phyloP scores from a whole-genome alignment of 2,329 filamentous ascomycete species.

The Aureobasidium sp. region DNA sequence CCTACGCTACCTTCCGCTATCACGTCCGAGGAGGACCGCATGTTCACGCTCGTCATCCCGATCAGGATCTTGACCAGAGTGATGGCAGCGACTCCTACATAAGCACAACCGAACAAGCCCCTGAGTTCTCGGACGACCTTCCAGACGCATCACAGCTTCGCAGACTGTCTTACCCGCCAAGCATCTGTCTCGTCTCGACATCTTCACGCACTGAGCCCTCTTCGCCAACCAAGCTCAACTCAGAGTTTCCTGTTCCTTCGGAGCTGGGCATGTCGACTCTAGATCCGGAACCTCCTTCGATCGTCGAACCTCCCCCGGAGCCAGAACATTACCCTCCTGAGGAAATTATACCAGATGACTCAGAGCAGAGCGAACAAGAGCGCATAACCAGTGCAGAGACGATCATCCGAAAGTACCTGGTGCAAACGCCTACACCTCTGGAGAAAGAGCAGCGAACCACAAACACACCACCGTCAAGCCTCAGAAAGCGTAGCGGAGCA shows the following conservation, averaged over 20 bases:
- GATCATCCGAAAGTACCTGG: not conserved
- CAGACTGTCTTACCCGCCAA: constrained; percentile 18
- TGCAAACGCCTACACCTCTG: constrained; percentile 11
- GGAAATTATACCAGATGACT: not conserved
- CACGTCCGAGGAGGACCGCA: constrained; percentile 22
- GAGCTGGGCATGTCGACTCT: not conserved
- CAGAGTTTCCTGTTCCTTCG: not conserved
- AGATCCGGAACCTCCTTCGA: not conserved
- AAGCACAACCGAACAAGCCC: not conserved
- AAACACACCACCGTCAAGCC: constrained; percentile 52
- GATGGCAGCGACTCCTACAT: not conserved
- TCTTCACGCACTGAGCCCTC: constrained; percentile 6
- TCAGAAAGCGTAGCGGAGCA: constrained; percentile 49
- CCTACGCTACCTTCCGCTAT: constrained; percentile 52
- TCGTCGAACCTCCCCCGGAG: not conserved
- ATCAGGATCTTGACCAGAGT: not conserved
- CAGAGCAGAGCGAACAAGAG: not conserved
- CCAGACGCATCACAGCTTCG: constrained; percentile 7
- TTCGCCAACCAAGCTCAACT: constrained; percentile 12
- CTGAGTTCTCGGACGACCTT: not conserved
- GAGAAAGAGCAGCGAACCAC: not conserved
- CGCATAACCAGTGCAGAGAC: not conserved
- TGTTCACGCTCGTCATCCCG: not conserved
- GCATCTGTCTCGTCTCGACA: constrained; percentile 3
- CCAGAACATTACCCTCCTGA: not conserved